Evolutionary conservation across 2,329 filamentous ascomycete species (phyloP).

Genomic region (Cadophora sp.): DNA sequence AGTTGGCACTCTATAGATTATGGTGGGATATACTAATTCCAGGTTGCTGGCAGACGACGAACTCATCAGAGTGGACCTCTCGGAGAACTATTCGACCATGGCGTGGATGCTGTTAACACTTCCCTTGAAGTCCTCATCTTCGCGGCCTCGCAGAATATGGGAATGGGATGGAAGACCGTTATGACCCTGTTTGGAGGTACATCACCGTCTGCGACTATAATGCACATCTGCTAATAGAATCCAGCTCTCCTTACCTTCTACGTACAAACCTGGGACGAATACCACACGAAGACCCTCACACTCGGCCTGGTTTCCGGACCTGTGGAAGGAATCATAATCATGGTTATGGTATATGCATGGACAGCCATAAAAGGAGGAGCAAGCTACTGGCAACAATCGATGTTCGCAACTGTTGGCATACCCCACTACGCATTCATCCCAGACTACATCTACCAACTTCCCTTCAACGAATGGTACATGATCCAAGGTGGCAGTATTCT

Average conservation of each 20-base stretch:
- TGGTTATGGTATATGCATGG: conserved; percentile 81
- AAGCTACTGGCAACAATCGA: conserved; percentile 89
- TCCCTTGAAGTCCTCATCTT: conserved; percentile 93
- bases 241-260: conserved; percentile 92
- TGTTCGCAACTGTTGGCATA: conserved; percentile 79
- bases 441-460: conserved; percentile 73
- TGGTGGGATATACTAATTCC: conserved; percentile 24
- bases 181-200: conserved; percentile 81
- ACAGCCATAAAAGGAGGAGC: conserved; percentile 87
- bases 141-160: conserved; percentile 89
- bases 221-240: conserved; percentile 24
- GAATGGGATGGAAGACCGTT: conserved; percentile 90
- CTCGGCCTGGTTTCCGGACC: conserved; percentile 92
- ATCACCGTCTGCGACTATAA: conserved; percentile 40
- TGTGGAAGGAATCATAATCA: conserved; percentile 89
- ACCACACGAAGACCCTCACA: conserved; percentile 95
- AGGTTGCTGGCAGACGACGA: conserved; percentile 64
- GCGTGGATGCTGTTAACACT: conserved; percentile 96
- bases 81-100: conserved; percentile 96
- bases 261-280: conserved; percentile 98
- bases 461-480: conserved; percentile 93
- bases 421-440: conserved; percentile 70
- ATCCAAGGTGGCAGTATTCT: conserved; percentile 83
- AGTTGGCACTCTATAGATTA: conserved; percentile 47
- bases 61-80: conserved; percentile 92